These are phyloP conservation scores for Reticulascus tulasneorum DNA, from an alignment of 2,329 filamentous ascomycete species.

Conservation along the genomic window DNA sequence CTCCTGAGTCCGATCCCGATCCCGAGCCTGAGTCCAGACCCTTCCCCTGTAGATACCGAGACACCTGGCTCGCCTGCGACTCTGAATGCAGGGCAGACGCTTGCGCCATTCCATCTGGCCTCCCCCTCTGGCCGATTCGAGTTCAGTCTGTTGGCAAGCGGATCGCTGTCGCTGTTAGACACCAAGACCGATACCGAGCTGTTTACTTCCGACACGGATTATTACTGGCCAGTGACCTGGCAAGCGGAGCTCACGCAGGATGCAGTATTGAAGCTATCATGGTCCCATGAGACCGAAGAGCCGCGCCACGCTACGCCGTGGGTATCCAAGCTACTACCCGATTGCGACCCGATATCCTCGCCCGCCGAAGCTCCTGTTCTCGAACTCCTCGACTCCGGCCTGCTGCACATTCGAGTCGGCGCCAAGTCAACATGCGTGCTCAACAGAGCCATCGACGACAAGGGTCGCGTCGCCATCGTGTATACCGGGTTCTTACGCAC, in stretches of 20 bases:
- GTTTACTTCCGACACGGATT: constrained; percentile 16
- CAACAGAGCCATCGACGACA: constrained; percentile 12
- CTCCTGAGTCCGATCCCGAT: constrained; percentile 1
- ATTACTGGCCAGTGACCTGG: constrained; percentile 15
- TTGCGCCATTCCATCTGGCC: constrained; percentile 9
- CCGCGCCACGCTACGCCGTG: constrained; percentile 16
- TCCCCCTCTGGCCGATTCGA: constrained; percentile 13
- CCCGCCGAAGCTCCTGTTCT: constrained; percentile 9
- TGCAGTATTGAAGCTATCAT: constrained; percentile 15
- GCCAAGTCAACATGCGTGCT: constrained; percentile 13
- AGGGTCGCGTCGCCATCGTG: constrained; percentile 15
- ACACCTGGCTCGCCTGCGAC: constrained; percentile 3
- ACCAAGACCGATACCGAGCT: constrained; percentile 12
- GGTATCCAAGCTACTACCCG: constrained; percentile 11
- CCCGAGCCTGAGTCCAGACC: not conserved
- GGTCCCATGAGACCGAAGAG: constrained; percentile 12
- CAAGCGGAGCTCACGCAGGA: constrained; percentile 14
- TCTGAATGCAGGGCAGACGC: constrained; percentile 8
- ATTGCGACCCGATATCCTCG: constrained; percentile 7
- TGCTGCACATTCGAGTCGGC: constrained; percentile 14
- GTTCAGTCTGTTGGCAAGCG: constrained; percentile 12
- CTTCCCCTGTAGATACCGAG: not conserved
- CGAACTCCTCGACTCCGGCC: constrained; percentile 15
- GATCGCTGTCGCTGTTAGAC: constrained; percentile 12
- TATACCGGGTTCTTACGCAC: constrained; percentile 17